Conservation (phyloP, 768 basidiomycete species). For the Boletus rufocinnamomeus region DNA sequence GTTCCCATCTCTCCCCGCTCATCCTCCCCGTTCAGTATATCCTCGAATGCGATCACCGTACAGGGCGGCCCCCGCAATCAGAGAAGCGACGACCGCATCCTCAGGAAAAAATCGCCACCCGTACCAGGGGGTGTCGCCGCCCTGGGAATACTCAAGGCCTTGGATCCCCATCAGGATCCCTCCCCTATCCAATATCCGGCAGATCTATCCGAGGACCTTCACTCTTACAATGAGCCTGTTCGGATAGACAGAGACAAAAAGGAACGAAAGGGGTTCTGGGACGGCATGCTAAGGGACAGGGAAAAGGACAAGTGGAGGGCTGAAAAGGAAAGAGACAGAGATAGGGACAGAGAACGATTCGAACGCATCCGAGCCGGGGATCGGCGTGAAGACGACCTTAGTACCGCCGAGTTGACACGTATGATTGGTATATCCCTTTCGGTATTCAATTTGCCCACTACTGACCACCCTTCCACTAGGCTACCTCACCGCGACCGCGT, state of each 20-base stretch:
- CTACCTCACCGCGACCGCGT: slow-evolving; percentile 72
- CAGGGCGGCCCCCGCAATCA: slow-evolving; percentile 21
- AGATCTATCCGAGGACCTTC: slow-evolving; percentile 36
- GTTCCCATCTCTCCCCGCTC: slow-evolving; percentile 37
- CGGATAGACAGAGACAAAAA: slow-evolving; percentile 46
- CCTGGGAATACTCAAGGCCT: slow-evolving; percentile 39
- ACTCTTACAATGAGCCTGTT: slow-evolving; percentile 21
- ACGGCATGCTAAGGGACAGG: slow-evolving; percentile 37
- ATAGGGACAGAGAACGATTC: slow-evolving; percentile 36
- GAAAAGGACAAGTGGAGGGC: slow-evolving; percentile 36
- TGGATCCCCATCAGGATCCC: slow-evolving; percentile 53
- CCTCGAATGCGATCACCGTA: slow-evolving; percentile 24
- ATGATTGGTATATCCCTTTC: slow-evolving; percentile 60
- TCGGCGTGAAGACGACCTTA: slow-evolving; percentile 45
- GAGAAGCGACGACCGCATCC: slow-evolving; percentile 21
- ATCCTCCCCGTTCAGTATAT: slow-evolving; percentile 47
- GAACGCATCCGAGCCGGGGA: slow-evolving; percentile 35
- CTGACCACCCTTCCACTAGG: slow-evolving; percentile 41
- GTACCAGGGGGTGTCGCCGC: slow-evolving; percentile 29
- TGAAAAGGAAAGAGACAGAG: slow-evolving; percentile 40
- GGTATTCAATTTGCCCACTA: not conserved
- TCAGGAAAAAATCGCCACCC: slow-evolving; percentile 34
- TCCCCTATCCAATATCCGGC: slow-evolving; percentile 17
- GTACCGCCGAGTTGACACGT: slow-evolving; percentile 57
- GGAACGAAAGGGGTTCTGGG: slow-evolving; percentile 61